A percentile compares a stretch with the other conserved stretches of the same genome.
These are phyloP conservation scores for Fraxinus greggii DNA, from an alignment of 305 asterid genomes.

Conservation along the genomic window DNA sequence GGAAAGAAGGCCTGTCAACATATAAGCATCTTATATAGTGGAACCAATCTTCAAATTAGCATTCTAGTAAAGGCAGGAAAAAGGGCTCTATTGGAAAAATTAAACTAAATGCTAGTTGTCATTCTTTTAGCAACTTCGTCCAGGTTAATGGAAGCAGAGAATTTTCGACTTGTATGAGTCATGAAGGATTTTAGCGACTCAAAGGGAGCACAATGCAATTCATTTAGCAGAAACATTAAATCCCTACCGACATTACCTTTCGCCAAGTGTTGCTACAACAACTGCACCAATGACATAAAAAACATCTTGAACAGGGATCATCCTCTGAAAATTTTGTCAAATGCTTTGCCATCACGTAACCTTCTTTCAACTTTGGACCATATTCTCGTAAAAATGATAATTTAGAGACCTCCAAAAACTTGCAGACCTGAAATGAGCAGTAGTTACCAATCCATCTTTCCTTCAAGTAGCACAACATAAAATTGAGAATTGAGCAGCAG, in stretches of 20 bases:
- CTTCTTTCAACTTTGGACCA: constrained; percentile 91
- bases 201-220: constrained; percentile 10
- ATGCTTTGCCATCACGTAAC: constrained; percentile 74
- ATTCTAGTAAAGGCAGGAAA: constrained; percentile 3
- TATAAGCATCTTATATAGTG: not conserved
- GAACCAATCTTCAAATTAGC: not conserved
- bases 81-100: not conserved
- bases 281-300: constrained; percentile 51
- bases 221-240: constrained; percentile 20
- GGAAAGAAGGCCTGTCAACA: not conserved
- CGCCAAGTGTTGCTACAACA: constrained; percentile 75
- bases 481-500: constrained; percentile 1
- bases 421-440: constrained; percentile 60
- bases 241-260: constrained; percentile 50
- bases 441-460: constrained; percentile 9
- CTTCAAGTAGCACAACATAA: constrained; percentile 15
- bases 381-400: constrained; percentile 74
- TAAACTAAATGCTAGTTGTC: not conserved
- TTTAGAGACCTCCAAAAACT: constrained; percentile 87
- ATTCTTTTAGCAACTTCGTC: not conserved
- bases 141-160: not conserved
- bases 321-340: constrained; percentile 49
- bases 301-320: constrained; percentile 51
- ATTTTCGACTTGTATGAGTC: not conserved
- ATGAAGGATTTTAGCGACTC: constrained; percentile 1